A percentile compares a stretch with the other conserved stretches of the same genome.
These are phyloP conservation scores for Xylariaceae sp. DNA, from an alignment of 2,329 filamentous ascomycete species.

Conservation along the genomic window DNA sequence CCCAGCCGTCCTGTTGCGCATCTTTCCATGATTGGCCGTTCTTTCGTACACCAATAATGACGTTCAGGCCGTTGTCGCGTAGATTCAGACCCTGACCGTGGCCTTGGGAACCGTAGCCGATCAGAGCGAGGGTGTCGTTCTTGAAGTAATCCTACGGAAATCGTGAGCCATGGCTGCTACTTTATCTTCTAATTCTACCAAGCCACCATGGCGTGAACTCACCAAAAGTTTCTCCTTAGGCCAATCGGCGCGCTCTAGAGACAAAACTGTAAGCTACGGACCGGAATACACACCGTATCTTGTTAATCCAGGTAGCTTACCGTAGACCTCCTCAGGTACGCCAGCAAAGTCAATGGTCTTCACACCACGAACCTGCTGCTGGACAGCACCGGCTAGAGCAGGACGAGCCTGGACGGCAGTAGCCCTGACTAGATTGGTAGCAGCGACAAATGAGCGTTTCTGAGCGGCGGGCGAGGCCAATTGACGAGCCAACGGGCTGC, in stretches of 20 bases:
- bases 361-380: slow-evolving; percentile 79
- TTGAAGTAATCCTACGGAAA: slow-evolving; percentile 91
- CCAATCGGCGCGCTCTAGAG: slow-evolving; percentile 94
- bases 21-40: slow-evolving; percentile 98
- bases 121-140: slow-evolving; percentile 98
- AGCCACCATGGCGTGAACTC: slow-evolving; percentile 50
- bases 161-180: slow-evolving; percentile 26
- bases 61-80: slow-evolving; percentile 98
- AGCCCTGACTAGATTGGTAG: slow-evolving; percentile 60
- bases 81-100: slow-evolving; percentile 99
- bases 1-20: slow-evolving; percentile 95
- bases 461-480: slow-evolving; percentile 64
- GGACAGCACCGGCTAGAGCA: slow-evolving; percentile 51
- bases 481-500: slow-evolving; percentile 68
- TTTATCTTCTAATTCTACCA: neutral
- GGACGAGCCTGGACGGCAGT: slow-evolving; percentile 57
- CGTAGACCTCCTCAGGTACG: slow-evolving; percentile 91
- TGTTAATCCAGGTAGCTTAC: slow-evolving; percentile 55
- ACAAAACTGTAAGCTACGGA: slow-evolving; percentile 37
- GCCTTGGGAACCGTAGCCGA: slow-evolving; percentile 97
- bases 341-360: slow-evolving; percentile 99
- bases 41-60: slow-evolving; percentile 98
- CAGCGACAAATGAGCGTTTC: slow-evolving; percentile 68
- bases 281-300: neutral
- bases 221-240: slow-evolving; percentile 97